Percentiles rank a stretch among this genome's conserved stretches.
Evolutionary conservation across 148 eudicot species (phyloP).

Genomic region (Vaccinium myrtillus): DNA sequence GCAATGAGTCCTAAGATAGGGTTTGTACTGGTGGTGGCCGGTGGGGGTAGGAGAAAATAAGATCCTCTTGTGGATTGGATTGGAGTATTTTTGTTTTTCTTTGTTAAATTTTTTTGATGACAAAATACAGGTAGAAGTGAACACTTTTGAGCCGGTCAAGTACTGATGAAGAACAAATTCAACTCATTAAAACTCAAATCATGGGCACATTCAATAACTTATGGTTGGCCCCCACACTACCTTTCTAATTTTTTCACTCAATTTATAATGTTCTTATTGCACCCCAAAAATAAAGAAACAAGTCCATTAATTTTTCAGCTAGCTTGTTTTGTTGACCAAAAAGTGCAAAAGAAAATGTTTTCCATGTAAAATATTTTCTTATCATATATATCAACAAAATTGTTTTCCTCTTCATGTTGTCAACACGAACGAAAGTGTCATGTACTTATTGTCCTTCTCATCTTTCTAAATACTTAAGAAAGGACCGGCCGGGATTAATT

Average conservation of each 20-base stretch:
- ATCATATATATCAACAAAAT: too few species aligned
- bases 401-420: too few species aligned
- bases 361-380: too few species aligned
- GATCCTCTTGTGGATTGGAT: background rate
- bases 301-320: too few species aligned
- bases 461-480: background rate
- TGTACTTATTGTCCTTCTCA: background rate
- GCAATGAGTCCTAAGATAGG: background rate
- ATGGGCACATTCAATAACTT: background rate
- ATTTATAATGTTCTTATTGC: too few species aligned
- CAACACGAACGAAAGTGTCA: background rate
- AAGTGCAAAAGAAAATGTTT: too few species aligned
- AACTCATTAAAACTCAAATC: conserved; percentile 10
- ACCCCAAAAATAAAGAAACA: too few species aligned
- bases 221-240: background rate
- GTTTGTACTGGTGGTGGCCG: background rate
- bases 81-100: background rate
- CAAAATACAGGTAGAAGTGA: background rate
- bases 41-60: background rate
- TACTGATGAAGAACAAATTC: background rate
- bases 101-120: background rate
- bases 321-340: too few species aligned
- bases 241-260: background rate
- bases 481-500: background rate
- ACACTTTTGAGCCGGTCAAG: conserved; percentile 1